Conservation (phyloP, 2,329 filamentous ascomycete species). For the Trichoderma arundinaceum region DNA sequence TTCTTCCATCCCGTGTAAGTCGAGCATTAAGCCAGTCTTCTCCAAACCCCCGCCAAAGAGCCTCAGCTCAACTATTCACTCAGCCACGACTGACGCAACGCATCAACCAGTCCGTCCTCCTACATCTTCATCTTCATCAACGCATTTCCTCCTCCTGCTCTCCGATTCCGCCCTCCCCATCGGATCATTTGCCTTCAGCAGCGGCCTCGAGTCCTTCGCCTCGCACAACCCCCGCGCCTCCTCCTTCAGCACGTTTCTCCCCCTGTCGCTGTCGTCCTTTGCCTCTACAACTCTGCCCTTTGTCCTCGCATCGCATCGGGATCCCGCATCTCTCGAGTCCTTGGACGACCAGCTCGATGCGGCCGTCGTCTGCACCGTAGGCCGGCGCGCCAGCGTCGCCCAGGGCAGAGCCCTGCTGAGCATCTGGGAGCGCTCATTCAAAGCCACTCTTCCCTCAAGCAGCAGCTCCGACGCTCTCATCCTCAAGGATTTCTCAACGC, state of each 20-base stretch:
- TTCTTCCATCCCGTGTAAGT: constrained; percentile 5
- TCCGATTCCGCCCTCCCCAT: constrained; percentile 82
- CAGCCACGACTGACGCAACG: neutral
- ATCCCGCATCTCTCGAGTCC: constrained; percentile 55
- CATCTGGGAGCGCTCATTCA: constrained; percentile 77
- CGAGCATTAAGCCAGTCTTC: neutral
- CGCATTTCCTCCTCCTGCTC: constrained; percentile 75
- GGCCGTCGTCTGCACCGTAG: constrained; percentile 78
- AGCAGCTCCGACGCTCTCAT: constrained; percentile 38
- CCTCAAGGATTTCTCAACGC: constrained; percentile 45
- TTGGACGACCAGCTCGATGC: constrained; percentile 81
- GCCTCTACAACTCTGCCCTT: constrained; percentile 77
- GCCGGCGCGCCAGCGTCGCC: constrained; percentile 73
- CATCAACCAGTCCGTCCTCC: neutral
- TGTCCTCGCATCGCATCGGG: constrained; percentile 68
- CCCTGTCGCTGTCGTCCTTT: constrained; percentile 71
- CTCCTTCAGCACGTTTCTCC: constrained; percentile 69
- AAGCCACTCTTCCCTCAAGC: constrained; percentile 43
- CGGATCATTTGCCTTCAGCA: constrained; percentile 87
- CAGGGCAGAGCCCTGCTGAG: constrained; percentile 76
- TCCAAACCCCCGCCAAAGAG: too few species aligned
- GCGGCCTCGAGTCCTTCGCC: constrained; percentile 80
- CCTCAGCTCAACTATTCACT: neutral
- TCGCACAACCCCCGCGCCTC: constrained; percentile 61
- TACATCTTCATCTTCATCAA: constrained; percentile 38